A percentile compares a stretch with the other conserved stretches of the same genome.
These are phyloP conservation scores for Vigna mungo DNA, from an alignment of 306 rosid genomes.

Conservation along the genomic window DNA sequence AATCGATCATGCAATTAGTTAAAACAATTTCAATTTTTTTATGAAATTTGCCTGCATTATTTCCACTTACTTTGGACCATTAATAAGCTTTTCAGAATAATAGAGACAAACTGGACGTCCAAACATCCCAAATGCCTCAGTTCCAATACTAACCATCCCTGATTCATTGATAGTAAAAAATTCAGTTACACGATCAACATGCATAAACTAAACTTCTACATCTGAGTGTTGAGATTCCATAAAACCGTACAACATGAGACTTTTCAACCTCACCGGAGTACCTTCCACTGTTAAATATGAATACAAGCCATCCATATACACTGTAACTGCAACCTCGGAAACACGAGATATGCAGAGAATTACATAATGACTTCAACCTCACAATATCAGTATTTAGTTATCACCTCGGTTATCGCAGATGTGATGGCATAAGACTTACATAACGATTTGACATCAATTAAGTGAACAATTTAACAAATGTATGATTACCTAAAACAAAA, in stretches of 20 bases:
- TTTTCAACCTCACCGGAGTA: neutral
- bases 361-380: no score
- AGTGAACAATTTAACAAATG: slow-evolving; percentile 8
- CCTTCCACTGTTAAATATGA: no score
- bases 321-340: neutral
- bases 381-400: neutral
- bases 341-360: neutral
- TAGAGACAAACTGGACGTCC: neutral
- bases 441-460: slow-evolving; percentile 25
- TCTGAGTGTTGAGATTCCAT: slow-evolving; percentile 16
- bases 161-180: neutral
- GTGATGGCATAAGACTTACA: slow-evolving; percentile 2
- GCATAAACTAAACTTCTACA: slow-evolving; percentile 12
- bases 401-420: neutral
- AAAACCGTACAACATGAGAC: neutral
- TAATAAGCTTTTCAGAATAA: slow-evolving; percentile 4
- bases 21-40: slow-evolving; percentile 1
- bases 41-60: neutral
- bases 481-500: slow-evolving; percentile 80
- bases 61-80: neutral
- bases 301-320: neutral
- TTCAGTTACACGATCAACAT: slow-evolving; percentile 1
- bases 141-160: slow-evolving; percentile 22
- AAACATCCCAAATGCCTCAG: slow-evolving; percentile 2
- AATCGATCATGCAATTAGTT: neutral